Evolutionary conservation across 2,329 filamentous ascomycete species (phyloP).

Genomic region (Dryadomyces sulphureus): DNA sequence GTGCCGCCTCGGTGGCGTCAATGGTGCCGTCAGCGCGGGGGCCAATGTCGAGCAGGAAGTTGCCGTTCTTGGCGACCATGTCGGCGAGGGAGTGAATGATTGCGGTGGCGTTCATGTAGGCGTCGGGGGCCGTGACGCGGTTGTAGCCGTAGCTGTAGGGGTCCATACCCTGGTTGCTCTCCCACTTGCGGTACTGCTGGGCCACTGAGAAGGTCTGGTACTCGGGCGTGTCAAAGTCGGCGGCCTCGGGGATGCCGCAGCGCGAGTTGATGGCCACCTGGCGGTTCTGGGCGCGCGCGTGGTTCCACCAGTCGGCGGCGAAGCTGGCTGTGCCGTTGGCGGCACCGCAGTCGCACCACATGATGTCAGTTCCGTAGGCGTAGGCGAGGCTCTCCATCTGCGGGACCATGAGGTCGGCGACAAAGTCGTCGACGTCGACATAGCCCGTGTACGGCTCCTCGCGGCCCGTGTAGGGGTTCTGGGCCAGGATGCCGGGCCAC

Average conservation of each 20-base stretch:
- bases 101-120: slow-evolving; percentile 36
- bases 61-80: slow-evolving; percentile 39
- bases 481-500: slow-evolving; percentile 23
- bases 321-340: slow-evolving; percentile 27
- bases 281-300: slow-evolving; percentile 18
- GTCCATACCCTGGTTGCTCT: slow-evolving; percentile 44
- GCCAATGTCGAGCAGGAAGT: slow-evolving; percentile 40
- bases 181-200: slow-evolving; percentile 43
- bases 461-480: slow-evolving; percentile 27
- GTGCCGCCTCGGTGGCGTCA: slow-evolving; percentile 28
- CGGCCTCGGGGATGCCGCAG: slow-evolving; percentile 30
- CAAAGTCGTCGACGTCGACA: slow-evolving; percentile 23
- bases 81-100: slow-evolving; percentile 34
- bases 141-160: slow-evolving; percentile 46
- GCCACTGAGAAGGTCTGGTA: slow-evolving; percentile 34
- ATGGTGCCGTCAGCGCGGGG: slow-evolving; percentile 40
- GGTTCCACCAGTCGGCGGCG: slow-evolving; percentile 26
- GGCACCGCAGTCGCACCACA: slow-evolving; percentile 34
- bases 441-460: slow-evolving; percentile 27
- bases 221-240: slow-evolving; percentile 47
- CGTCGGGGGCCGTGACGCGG: slow-evolving; percentile 29
- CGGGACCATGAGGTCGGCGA: slow-evolving; percentile 27
- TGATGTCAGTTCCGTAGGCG: slow-evolving; percentile 27
- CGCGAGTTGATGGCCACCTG: slow-evolving; percentile 41
- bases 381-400: slow-evolving; percentile 29